A percentile compares a stretch with the other conserved stretches of the same genome.
phyloP scores from a whole-genome alignment of 148 eudicot genomes.

The Rhododendron kiyosumense region DNA sequence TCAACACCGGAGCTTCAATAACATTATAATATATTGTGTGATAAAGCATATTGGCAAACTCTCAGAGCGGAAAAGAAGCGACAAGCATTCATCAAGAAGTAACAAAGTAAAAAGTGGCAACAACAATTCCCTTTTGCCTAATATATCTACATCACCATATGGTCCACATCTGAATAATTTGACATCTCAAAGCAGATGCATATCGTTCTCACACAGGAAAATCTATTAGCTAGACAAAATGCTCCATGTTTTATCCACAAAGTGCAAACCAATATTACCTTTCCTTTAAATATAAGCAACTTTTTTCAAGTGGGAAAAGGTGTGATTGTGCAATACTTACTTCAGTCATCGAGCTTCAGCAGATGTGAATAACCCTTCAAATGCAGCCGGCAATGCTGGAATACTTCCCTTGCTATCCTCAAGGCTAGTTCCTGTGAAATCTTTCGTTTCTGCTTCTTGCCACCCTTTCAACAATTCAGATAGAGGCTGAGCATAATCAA shows the following conservation, averaged over 20 bases:
- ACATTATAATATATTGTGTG: neutral
- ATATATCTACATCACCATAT: neutral
- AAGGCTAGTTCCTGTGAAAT: constrained; percentile 22
- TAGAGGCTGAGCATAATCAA: constrained; percentile 40
- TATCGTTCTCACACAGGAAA: neutral
- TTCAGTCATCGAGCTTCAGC: constrained; percentile 50
- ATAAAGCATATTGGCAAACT: neutral
- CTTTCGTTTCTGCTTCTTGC: constrained; percentile 41
- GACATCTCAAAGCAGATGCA: neutral
- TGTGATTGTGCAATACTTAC: neutral
- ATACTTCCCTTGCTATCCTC: constrained; percentile 62
- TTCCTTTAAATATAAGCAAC: neutral
- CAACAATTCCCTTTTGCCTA: neutral
- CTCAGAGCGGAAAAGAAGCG: neutral
- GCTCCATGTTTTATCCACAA: neutral
- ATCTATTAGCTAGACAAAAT: neutral
- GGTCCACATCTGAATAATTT: neutral
- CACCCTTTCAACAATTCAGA: constrained; percentile 54
- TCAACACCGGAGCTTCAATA: neutral
- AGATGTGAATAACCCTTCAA: constrained; percentile 63
- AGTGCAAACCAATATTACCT: neutral
- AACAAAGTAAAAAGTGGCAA: neutral
- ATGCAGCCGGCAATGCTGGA: constrained; percentile 58
- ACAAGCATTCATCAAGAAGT: neutral
- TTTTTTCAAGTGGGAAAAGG: neutral